Base-by-base conservation (phyloP, 805 yeast genomes). In the Kodamaea hsintzibuensis region DNA sequence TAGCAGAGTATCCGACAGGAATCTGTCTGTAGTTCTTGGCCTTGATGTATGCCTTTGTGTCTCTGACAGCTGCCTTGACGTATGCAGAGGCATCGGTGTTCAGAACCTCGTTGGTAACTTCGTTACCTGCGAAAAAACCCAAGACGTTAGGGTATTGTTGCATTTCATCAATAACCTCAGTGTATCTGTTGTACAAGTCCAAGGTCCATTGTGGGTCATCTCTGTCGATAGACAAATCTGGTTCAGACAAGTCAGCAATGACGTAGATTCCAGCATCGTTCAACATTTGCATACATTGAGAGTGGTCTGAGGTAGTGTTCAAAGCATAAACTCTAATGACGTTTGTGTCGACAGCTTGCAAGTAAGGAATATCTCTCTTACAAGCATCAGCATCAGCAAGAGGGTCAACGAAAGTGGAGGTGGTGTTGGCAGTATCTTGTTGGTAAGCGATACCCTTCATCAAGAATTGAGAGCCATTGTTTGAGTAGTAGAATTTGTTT, bases 231-330 rank as follows among this genome's bases (percentile, higher is more conserved):
- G 91, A 82, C 16, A 69, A 55, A 51, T 71, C 76, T 60, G 93
- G 93, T 68, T 85, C 82, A 22, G 96, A 84, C 62, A 95, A 81
- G 73, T 95, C 99, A 42, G 96, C 86, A 64, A 95, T 74, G 30
- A 93, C 90, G 67, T 95, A 95, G 62, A 95, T 92, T 50, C 97
- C 98, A 53, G 93, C 96, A 22, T 88, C 89, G 57, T 78, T 76
- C 61, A 88, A 75, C 60, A 82, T 70, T 33, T 72, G 49, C 91
- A 88, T 84, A 80, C 95, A 88, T 49, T 78, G 79, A 50, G 81
- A 69, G 71, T 88, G 95, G 68, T 87, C 89, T 57, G 74, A 62
- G 42, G 81, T 64, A n/a, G 79, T 74, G 74, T 88, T 82, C 52
- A 88, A 72, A 44, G 93, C 91, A 66, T 88, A 88, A 37, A 88